Evolutionary conservation across 495 filamentous ascomycete genomes (phyloP), one percentile per base, ranked within the genome.

Genomic region (Tuber brumale): DNA sequence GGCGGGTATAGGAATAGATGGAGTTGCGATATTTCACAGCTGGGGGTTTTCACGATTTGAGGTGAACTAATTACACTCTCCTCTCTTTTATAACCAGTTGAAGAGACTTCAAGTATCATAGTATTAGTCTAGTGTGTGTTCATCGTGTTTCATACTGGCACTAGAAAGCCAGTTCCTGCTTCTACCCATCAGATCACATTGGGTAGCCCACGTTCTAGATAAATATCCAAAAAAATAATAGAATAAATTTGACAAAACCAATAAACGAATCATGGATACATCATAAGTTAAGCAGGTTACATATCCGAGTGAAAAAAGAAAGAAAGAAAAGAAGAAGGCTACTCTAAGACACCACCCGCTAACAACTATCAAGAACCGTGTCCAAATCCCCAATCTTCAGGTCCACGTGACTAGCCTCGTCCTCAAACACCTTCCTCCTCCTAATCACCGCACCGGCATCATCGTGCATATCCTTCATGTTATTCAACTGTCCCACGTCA

Each of bases 351-450:
- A 18, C 8, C 12, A 18, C 57, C 27, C 27, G 14, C 57, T 66
- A 66, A 35, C 57, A 66, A 66, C 57, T 2, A 4, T 35, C 57
- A 18, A 66, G 57, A 35, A 66, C 57, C 57, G 57, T 66, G 57
- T 66, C 27, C 57, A 66, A 66, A 66, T 66, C 57, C 12, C 57
- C 27, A 66, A 66, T 66, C 57, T 66, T 66, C 57, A 66, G 16
- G 31, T 66, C 57, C 27, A 66, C 57, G 35, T 66, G 57, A 19
- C 57, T 66, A 31, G 57, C 27, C 57, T 66, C 57, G 14, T 66
- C 57, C 57, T 66, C 57, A 66, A 66, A 66, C 57, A 66, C 57
- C 27, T 35, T 66, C 57, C 57, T 66, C 57, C 57, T 66, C 57
- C 57, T 27, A 31, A 66, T 18, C 27, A 35, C 3, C 27, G 57